phyloP scores from a whole-genome alignment of 306 rosid genomes.

The Clitoria ternatea region DNA sequence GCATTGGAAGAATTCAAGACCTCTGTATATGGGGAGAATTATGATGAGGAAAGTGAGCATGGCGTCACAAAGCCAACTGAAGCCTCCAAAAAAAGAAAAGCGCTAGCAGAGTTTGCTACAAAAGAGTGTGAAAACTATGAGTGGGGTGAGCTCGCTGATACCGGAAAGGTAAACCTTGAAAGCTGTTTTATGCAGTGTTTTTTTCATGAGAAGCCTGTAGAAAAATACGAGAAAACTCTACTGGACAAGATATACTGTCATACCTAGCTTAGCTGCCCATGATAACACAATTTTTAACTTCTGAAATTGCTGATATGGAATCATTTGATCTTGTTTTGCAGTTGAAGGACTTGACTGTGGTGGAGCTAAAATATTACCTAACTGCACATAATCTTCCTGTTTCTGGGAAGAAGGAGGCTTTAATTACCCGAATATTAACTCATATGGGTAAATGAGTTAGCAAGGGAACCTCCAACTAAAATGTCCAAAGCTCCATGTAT shows the following conservation, averaged over 20 bases:
- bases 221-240: neutral
- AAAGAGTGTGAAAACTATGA: slow-evolving; percentile 59
- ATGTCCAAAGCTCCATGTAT: neutral
- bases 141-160: slow-evolving; percentile 82
- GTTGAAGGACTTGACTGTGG: slow-evolving; percentile 82
- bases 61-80: slow-evolving; percentile 48
- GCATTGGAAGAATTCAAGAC: slow-evolving; percentile 77
- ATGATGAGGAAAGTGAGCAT: slow-evolving; percentile 48
- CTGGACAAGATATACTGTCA: neutral
- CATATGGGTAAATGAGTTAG: slow-evolving; percentile 84
- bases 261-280: neutral
- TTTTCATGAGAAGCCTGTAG: neutral
- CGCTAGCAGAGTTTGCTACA: slow-evolving; percentile 51
- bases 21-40: slow-evolving; percentile 74
- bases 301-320: slow-evolving; percentile 1
- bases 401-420: slow-evolving; percentile 79
- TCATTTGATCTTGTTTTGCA: slow-evolving; percentile 43
- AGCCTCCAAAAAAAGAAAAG: slow-evolving; percentile 68
- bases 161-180: slow-evolving; percentile 66
- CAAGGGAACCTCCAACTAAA: slow-evolving; percentile 3
- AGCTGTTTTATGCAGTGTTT: slow-evolving; percentile 3
- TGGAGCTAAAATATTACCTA: slow-evolving; percentile 69
- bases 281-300: neutral
- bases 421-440: slow-evolving; percentile 71
- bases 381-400: slow-evolving; percentile 76